phyloP scores from a whole-genome alignment of 805 yeast species.

The Alloascoidea hylecoeti region DNA sequence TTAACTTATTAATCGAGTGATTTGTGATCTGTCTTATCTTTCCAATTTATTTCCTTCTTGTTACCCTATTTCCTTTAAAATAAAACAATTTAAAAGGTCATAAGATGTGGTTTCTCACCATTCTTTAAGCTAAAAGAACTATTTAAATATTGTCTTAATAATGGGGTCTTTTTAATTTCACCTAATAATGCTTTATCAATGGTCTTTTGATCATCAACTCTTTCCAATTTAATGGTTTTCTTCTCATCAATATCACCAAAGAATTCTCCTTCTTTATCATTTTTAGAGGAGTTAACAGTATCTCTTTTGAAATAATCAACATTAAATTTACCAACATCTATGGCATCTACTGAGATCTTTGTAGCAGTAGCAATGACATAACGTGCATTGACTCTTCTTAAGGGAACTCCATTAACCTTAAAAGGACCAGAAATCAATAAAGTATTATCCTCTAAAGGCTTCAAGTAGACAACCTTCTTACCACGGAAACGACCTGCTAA shows the following conservation, averaged over 20 bases:
- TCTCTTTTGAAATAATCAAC: slow-evolving; percentile 95
- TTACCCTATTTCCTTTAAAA: too few species aligned
- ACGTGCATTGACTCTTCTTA: slow-evolving; percentile 97
- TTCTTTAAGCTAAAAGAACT: slow-evolving; percentile 91
- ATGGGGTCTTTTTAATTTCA: slow-evolving; percentile 94
- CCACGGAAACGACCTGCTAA: slow-evolving; percentile 99
- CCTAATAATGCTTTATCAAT: slow-evolving; percentile 88
- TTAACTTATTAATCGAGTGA: too few species aligned
- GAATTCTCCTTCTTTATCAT: slow-evolving; percentile 79
- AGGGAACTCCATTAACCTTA: slow-evolving; percentile 99
- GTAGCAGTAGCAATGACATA: slow-evolving; percentile 99
- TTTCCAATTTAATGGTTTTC: slow-evolving; percentile 82
- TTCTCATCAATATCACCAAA: slow-evolving; percentile 66
- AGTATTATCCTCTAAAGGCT: slow-evolving; percentile 95
- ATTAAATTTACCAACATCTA: slow-evolving; percentile 83
- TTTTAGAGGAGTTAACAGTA: slow-evolving; percentile 66
- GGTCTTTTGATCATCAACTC: slow-evolving; percentile 91
- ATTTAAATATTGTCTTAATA: slow-evolving; percentile 92
- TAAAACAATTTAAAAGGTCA: slow-evolving; percentile 63
- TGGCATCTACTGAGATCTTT: slow-evolving; percentile 63
- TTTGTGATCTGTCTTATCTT: too few species aligned
- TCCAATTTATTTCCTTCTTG: too few species aligned
- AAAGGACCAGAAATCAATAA: slow-evolving; percentile 96
- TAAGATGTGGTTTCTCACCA: slow-evolving; percentile 97
- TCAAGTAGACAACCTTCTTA: slow-evolving; percentile 97